A percentile compares a stretch with the other conserved stretches of the same genome.
phyloP scores from a whole-genome alignment of 345 rosid genomes.

The Microthlaspi erraticum region DNA sequence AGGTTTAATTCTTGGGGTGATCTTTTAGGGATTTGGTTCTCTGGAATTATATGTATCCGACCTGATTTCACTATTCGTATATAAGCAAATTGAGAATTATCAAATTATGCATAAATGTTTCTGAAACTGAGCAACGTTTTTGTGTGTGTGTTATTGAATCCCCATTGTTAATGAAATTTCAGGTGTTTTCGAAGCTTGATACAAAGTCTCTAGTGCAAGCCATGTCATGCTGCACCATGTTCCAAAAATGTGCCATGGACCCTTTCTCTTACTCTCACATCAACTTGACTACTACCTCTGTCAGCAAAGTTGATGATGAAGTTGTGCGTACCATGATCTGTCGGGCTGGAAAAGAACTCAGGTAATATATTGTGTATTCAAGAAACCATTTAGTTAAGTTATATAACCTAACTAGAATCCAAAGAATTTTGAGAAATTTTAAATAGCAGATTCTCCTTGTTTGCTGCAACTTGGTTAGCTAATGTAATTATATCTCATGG shows the following conservation, averaged over 20 bases:
- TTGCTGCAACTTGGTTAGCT: not conserved
- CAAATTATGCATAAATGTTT: too few species aligned
- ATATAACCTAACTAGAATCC: too few species aligned
- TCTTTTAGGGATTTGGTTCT: too few species aligned
- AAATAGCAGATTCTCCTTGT: not conserved
- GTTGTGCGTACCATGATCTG: slow-evolving; percentile 70
- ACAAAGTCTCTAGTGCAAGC: slow-evolving; percentile 72
- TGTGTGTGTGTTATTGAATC: not conserved
- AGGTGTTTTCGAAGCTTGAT: slow-evolving; percentile 85
- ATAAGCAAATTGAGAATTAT: too few species aligned
- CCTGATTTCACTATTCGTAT: too few species aligned
- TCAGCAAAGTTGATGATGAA: slow-evolving; percentile 60
- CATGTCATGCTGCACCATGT: slow-evolving; percentile 75
- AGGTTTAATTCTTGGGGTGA: slow-evolving; percentile 38
- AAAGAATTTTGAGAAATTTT: too few species aligned
- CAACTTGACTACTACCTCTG: slow-evolving; percentile 48
- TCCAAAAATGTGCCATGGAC: slow-evolving; percentile 76
- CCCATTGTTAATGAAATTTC: slow-evolving; percentile 2
- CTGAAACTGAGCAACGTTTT: too few species aligned
- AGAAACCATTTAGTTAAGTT: not conserved
- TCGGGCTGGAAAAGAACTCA: slow-evolving; percentile 72
- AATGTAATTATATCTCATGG: too few species aligned
- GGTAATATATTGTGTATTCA: slow-evolving; percentile 45
- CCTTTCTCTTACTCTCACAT: slow-evolving; percentile 67
- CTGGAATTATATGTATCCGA: too few species aligned